Evolutionary conservation across 768 basidiomycete genomes (phyloP).

Genomic region (Suillus bovinus): DNA sequence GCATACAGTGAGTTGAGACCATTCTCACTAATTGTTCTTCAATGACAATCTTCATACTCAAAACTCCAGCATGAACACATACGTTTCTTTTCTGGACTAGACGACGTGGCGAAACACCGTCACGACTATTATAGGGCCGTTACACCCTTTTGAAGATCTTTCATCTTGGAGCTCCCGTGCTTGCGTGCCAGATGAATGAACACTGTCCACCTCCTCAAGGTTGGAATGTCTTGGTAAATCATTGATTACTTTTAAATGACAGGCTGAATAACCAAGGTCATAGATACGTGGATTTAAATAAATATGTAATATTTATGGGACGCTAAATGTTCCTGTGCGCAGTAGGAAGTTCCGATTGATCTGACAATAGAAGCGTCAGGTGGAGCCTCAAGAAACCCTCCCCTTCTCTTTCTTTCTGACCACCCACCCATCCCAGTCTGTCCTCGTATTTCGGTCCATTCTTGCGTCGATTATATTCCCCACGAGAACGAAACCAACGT

Average conservation of each 20-base stretch:
- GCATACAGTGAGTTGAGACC: neutral
- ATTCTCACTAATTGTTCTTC: no score
- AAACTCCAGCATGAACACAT: neutral
- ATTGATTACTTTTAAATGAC: neutral
- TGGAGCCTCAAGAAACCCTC: neutral
- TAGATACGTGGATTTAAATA: neutral
- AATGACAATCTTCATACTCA: neutral
- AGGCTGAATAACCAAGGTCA: neutral
- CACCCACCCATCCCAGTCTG: slow-evolving; percentile 49
- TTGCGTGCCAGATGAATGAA: neutral
- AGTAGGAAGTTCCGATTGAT: neutral
- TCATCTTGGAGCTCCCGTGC: neutral
- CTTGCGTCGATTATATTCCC: neutral
- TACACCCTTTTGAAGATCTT: neutral
- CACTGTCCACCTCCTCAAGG: neutral
- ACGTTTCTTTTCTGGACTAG: neutral
- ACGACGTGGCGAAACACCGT: no score
- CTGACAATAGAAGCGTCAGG: neutral
- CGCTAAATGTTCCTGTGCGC: neutral
- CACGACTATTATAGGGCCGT: no score
- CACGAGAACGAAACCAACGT: slow-evolving; percentile 25
- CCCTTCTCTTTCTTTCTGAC: slow-evolving; percentile 9
- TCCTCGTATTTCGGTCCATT: slow-evolving; percentile 32
- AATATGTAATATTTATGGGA: neutral
- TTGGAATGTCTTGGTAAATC: neutral